Conservation (phyloP, 83 land plant genomes). For the Thuja plicata region DNA sequence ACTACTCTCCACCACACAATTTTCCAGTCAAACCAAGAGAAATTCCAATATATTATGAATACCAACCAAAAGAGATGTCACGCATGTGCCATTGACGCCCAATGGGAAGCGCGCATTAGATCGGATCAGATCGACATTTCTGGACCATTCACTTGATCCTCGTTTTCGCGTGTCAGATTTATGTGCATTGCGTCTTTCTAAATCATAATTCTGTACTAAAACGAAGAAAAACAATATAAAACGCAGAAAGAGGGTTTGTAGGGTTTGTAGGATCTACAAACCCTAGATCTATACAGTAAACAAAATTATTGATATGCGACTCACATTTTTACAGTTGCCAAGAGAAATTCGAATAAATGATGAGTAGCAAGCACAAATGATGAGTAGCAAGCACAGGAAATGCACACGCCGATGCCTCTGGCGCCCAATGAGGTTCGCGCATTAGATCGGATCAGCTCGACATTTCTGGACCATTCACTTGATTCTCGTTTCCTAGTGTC, state of each 20-base stretch:
- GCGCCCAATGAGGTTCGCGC: neutral
- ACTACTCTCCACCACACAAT: neutral
- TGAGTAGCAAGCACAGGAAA: neutral
- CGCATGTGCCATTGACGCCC: neutral
- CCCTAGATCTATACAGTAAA: neutral
- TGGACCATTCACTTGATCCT: conserved; percentile 7
- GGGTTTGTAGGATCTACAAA: neutral
- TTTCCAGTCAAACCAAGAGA: neutral
- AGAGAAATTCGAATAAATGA: too few relatives aligned
- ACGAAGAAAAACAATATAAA: neutral
- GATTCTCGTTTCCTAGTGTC: conserved; percentile 1
- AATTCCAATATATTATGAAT: neutral
- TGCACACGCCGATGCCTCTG: neutral
- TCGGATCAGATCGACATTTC: conserved; percentile 8
- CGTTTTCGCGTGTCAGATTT: neutral
- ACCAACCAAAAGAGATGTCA: neutral
- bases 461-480: conserved; percentile 8
- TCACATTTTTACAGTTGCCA: neutral
- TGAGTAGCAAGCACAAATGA: too few relatives aligned
- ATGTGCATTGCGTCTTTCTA: neutral
- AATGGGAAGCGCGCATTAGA: conserved; percentile 2
- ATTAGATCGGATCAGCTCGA: conserved; percentile 11
- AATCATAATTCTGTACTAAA: neutral
- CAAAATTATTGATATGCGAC: too few relatives aligned
- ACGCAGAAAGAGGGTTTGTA: neutral